phyloP scores from a whole-genome alignment of 805 yeast genomes.

The Barnettozyma salicaria region DNA sequence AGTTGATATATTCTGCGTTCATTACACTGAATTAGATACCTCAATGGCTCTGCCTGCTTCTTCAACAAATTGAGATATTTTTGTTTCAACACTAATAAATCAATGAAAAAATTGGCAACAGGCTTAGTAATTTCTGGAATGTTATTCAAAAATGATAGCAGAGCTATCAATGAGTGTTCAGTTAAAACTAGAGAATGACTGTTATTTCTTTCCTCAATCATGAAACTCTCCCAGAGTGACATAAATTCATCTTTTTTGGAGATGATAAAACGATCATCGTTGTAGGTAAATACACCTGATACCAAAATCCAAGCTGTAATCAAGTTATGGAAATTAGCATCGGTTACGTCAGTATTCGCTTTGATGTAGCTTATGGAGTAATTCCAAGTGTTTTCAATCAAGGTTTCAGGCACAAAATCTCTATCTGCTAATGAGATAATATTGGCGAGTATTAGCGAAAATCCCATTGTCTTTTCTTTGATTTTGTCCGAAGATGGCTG shows the following conservation, averaged over 20 bases:
- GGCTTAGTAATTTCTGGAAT: conserved; percentile 36
- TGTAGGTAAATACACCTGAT: conserved; percentile 55
- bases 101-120: conserved; percentile 43
- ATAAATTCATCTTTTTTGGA: conserved; percentile 55
- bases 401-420: conserved; percentile 39
- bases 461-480: conserved; percentile 33
- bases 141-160: conserved; percentile 42
- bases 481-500: conserved; percentile 21
- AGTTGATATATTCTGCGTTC: conserved; percentile 42
- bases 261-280: conserved; percentile 45
- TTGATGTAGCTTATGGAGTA: conserved; percentile 34
- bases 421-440: conserved; percentile 30
- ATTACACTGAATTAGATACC: conserved; percentile 25
- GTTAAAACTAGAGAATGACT: conserved; percentile 45
- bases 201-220: conserved; percentile 36
- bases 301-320: conserved; percentile 56
- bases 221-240: conserved; percentile 56
- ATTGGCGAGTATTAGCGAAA: conserved; percentile 34
- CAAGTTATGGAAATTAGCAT: conserved; percentile 31
- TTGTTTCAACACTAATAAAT: conserved; percentile 20
- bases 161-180: conserved; percentile 51
- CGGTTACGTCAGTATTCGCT: conserved; percentile 29
- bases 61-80: conserved; percentile 12
- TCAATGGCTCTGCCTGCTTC: conserved; percentile 3
- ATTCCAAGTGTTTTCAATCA: conserved; percentile 39